Conservation (phyloP, 495 filamentous ascomycete genomes). For the Penicillium tannophilum region DNA sequence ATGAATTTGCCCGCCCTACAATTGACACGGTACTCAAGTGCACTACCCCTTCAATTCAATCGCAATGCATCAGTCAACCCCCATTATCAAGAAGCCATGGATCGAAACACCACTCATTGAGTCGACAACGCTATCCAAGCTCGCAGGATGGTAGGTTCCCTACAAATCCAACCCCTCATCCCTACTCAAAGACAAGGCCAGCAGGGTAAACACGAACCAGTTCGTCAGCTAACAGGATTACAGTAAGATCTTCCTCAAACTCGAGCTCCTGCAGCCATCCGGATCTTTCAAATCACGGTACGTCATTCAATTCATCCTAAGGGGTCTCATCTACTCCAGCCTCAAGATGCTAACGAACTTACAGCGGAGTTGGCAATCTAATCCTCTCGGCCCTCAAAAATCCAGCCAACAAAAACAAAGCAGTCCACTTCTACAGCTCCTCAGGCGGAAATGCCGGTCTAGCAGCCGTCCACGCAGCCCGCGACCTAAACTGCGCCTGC, state of each 20-base stretch:
- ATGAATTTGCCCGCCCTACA: neutral
- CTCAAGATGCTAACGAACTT: neutral
- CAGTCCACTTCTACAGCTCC: conserved; percentile 79
- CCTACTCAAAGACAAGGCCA: neutral
- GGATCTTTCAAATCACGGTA: conserved; percentile 91
- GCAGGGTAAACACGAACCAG: neutral
- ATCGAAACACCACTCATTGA: conserved; percentile 72
- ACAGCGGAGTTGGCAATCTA: conserved; percentile 74
- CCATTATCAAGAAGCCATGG: conserved; percentile 54
- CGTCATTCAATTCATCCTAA: neutral
- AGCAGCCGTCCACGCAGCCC: conserved; percentile 79
- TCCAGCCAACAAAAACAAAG: conserved; percentile 30
- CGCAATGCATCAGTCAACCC: neutral
- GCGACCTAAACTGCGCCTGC: conserved; percentile 58
- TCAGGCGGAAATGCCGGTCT: conserved; percentile 90
- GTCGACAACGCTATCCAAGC: conserved; percentile 64
- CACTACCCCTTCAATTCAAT: neutral
- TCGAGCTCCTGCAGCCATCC: conserved; percentile 86
- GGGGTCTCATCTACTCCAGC: neutral
- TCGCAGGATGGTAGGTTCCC: conserved; percentile 65
- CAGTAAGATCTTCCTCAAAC: conserved; percentile 82
- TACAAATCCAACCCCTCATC: neutral
- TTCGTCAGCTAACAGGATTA: conserved; percentile 12
- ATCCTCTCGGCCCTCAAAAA: conserved; percentile 55
- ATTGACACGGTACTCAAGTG: neutral